A percentile compares a stretch with the other conserved stretches of the same genome.
Evolutionary conservation across 768 basidiomycete genomes (phyloP).

Genomic region (Calocera cornea): DNA sequence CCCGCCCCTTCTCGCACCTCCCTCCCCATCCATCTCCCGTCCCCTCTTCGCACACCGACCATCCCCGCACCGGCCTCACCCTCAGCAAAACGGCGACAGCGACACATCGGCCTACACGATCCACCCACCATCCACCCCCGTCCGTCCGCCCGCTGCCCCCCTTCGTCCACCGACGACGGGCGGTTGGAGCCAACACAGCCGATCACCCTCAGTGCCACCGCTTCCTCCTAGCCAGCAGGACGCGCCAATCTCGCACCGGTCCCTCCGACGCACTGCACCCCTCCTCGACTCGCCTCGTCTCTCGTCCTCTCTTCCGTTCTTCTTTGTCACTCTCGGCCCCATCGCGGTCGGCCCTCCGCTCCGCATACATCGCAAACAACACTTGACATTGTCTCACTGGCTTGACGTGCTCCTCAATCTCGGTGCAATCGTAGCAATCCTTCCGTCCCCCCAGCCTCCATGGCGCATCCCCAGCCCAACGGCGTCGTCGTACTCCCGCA

Average conservation of each 20-base stretch:
- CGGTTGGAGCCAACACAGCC: conserved; percentile 2
- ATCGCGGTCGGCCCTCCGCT: too few relatives aligned
- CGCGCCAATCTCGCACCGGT: not conserved
- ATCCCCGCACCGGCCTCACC: not conserved
- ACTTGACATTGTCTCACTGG: not conserved
- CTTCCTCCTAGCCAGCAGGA: not conserved
- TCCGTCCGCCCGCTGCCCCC: not conserved
- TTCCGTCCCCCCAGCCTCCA: not conserved
- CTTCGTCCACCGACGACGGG: not conserved
- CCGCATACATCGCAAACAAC: not conserved
- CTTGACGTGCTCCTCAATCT: not conserved
- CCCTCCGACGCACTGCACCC: not conserved
- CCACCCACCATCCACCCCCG: not conserved
- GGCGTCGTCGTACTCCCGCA: not conserved
- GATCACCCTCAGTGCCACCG: conserved; percentile 4
- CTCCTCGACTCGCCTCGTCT: not conserved
- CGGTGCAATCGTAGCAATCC: not conserved
- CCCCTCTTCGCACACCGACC: not conserved
- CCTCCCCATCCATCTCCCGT: not conserved
- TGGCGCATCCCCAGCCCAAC: not conserved
- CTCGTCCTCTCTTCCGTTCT: not conserved
- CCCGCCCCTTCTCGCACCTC: not conserved
- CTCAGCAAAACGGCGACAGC: not conserved
- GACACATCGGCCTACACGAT: not conserved
- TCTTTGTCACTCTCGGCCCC: not conserved